Evolutionary conservation across 805 yeast genomes (phyloP), one percentile per base, ranked within the genome.

Genomic region (Candida ipomoeae): DNA sequence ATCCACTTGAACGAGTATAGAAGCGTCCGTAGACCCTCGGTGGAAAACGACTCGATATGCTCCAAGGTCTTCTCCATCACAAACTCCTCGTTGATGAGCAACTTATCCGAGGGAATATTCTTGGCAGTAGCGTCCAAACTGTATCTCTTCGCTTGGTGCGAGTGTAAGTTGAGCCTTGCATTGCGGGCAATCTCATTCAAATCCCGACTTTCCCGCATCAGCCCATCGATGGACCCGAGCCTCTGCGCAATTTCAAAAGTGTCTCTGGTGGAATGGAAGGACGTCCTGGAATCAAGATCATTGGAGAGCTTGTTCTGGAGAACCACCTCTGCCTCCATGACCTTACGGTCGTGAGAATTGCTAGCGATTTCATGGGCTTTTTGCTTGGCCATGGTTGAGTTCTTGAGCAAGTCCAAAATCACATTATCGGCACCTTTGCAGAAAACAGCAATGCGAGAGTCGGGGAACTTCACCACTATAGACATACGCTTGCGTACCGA

Each of bases 391-490:
- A 85, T 46, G 1, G 78, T 79, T 0, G 78, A 57, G 55, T 84
- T 73, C 50, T 74, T 76, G 51, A 94, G 72, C 51, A 87, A 78
- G 46, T 91, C 96, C 47, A 91, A 65, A 44, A 94, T 88, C 10
- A 92, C 79, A 60, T 89, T 89, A 65, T 94, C 99, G 2, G 99
- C 99, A 48, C 99, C 99, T 68, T 94, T 94, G 68, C 96, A 89
- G 40, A 94, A 71, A 55, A 94, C 62, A 42, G 92, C 81, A 20
- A 90, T 77, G 51, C 86, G 77, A 6, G 81, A 81, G 63, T 87
- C 86, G 0, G 97, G 96, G 58, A 87, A 81, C 53, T 70, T 77
- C 1, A 90, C 84, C 8, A 92, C 65, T n/a, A 88, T 82, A 0
- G 97, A 89, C 99, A 94, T 94, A 62, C 99, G 79, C 68, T 94